Base-by-base conservation (phyloP, 441 rosid genomes). In the Euphorbia celastroides region DNA sequence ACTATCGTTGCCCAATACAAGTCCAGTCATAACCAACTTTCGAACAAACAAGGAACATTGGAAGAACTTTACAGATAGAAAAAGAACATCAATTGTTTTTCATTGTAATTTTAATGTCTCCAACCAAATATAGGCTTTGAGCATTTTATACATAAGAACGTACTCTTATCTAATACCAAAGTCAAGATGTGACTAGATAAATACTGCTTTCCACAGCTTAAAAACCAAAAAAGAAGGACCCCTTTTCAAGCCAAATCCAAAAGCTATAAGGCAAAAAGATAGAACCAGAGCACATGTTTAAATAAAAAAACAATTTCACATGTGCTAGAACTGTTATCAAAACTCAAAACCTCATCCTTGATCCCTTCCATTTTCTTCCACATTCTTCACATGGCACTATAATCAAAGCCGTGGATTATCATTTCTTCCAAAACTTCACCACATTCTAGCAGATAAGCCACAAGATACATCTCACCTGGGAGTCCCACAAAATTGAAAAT, bases 401-500 rank as follows among this genome's bases (percentile, higher is more conserved):
- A 63, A 44, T 63, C 51, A 41, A 14, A 44, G 10, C 56, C 23
- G 9, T 44, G 41, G n/a, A 63, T 46, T 7, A 7, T 63, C 67
- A 64, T 48, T 0, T 20, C 27, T 2, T 63, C 41, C 66, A 63
- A 46, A 0, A 46, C 66, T 46, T 63, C 26, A 3, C 38, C 66
- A 28, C 7, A 64, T n/a, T 64, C 57, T 19, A 48, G 67, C 57
- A 48, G 50, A 48, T 25, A 48, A 26, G 27, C 57, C 23, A 64
- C 28, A 64, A 64, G 67, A 64, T 48, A 64, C 3, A 46, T 8
- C 42, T 64, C 57, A 11, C 28, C 55, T 26, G 66, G 55, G 1
- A 62, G 36, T 26, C 66, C 66, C 25, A 42, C 66, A 62, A 42
- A 63, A 16, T 63, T 63, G 57, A 46, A 63, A 28, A 27, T 63